phyloP scores from a whole-genome alignment of 208 protist species.

The Spongospora subterranea region DNA sequence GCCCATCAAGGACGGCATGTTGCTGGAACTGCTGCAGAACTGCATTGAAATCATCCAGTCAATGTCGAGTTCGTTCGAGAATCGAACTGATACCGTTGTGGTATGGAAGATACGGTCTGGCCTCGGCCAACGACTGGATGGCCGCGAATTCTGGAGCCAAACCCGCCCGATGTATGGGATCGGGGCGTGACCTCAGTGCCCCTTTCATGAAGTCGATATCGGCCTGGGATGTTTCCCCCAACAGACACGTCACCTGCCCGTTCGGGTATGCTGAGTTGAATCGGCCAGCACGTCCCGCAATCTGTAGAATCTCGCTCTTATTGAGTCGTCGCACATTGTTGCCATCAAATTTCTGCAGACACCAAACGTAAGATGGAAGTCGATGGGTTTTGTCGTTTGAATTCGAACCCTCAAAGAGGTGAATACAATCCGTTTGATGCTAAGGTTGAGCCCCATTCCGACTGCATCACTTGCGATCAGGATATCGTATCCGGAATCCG shows the following conservation, averaged over 20 bases:
- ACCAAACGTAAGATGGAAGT: neutral
- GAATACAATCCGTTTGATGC: constrained; percentile 84
- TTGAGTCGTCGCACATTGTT: constrained; percentile 70
- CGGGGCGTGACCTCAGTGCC: neutral
- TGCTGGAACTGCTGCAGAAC: neutral
- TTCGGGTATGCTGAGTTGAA: constrained; percentile 69
- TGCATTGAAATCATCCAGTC: neutral
- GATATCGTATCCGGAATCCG: constrained; percentile 74
- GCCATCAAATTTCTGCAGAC: constrained; percentile 83
- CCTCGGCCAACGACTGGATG: neutral
- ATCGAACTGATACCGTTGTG: neutral
- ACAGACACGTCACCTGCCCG: constrained; percentile 55
- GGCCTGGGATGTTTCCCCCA: neutral
- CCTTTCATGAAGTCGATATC: neutral
- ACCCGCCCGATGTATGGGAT: neutral
- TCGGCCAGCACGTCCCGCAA: constrained; percentile 85
- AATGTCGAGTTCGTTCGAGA: neutral
- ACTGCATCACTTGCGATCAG: constrained; percentile 90
- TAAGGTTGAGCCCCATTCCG: constrained; percentile 92
- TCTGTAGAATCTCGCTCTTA: constrained; percentile 76
- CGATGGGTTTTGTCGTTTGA: neutral
- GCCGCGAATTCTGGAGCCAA: constrained; percentile 14
- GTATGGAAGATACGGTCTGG: neutral
- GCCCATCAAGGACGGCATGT: neutral
- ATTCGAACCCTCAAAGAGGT: constrained; percentile 65